Evolutionary conservation across 2,329 filamentous ascomycete species (phyloP).

Genomic region (Calonectria henricotiae): DNA sequence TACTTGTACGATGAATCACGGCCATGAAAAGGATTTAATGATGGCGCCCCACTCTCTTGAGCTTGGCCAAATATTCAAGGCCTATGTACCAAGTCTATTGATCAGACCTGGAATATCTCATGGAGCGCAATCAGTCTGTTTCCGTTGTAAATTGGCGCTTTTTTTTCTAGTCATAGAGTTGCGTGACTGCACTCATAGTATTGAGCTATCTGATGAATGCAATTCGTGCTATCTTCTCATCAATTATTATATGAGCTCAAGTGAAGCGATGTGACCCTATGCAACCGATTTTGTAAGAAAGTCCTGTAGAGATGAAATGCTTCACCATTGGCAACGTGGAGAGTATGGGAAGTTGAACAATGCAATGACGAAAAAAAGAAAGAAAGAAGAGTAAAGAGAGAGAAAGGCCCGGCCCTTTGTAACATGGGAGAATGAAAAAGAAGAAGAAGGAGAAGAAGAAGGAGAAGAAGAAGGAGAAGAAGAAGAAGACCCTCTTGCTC

Average conservation of each 20-base stretch:
- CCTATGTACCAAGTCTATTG: not conserved
- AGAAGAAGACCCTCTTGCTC: not conserved
- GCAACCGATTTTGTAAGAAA: no score
- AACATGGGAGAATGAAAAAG: no score
- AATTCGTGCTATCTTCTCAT: not conserved
- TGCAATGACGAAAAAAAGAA: no score
- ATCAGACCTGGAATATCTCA: not conserved
- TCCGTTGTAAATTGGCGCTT: slow-evolving; percentile 3
- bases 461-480: no score
- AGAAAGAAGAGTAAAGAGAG: no score
- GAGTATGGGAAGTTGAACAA: no score
- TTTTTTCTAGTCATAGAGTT: not conserved
- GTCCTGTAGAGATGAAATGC: no score
- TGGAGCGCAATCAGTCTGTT: not conserved
- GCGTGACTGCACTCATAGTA: not conserved
- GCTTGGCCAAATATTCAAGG: not conserved
- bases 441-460: not conserved
- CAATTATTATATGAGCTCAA: not conserved
- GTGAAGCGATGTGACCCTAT: not conserved
- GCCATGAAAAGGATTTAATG: slow-evolving; percentile 10
- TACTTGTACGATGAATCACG: slow-evolving; percentile 17
- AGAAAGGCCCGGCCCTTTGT: no score
- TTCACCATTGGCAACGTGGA: no score
- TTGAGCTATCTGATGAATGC: slow-evolving; percentile 2
- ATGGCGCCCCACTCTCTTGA: no score